Conservation (phyloP, 345 rosid species). For the Sonneratia caseolaris region DNA sequence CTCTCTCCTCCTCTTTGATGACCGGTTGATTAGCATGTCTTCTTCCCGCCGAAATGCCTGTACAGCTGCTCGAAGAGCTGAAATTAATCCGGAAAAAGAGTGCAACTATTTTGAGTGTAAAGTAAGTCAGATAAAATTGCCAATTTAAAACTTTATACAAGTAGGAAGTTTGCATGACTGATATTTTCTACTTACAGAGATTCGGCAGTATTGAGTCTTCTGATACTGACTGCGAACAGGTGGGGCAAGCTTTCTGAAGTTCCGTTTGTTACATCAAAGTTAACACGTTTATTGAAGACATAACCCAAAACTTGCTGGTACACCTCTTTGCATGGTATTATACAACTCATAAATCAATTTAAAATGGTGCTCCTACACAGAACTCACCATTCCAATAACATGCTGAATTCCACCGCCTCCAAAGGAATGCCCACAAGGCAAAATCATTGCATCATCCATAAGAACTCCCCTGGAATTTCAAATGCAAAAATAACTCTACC, state of each 20-base stretch:
- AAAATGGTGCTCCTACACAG: not conserved
- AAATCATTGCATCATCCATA: conserved; percentile 81
- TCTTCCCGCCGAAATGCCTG: conserved; percentile 78
- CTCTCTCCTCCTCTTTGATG: conserved; percentile 73
- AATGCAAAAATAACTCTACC: conserved; percentile 3
- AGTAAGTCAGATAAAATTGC: not conserved
- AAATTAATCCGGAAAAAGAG: not conserved
- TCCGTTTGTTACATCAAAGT: conserved; percentile 11
- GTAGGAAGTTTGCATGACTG: not conserved
- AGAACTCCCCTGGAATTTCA: conserved; percentile 52
- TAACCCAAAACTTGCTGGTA: not conserved
- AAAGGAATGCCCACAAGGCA: conserved; percentile 96
- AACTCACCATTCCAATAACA: conserved; percentile 46
- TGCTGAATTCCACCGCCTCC: conserved; percentile 59
- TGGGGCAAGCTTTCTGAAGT: conserved; percentile 68
- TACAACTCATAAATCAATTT: not conserved
- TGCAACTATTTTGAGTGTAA: not conserved
- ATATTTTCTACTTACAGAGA: conserved; percentile 45
- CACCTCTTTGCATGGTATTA: no score
- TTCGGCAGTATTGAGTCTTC: conserved; percentile 69
- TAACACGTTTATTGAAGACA: not conserved
- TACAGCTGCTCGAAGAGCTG: conserved; percentile 79
- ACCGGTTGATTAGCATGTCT: conserved; percentile 43
- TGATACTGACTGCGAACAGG: conserved; percentile 53
- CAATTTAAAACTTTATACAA: not conserved